These are phyloP conservation scores for Symbiodinium pilosum DNA, from an alignment of 73 alveolate species.

Conservation along the genomic window DNA sequence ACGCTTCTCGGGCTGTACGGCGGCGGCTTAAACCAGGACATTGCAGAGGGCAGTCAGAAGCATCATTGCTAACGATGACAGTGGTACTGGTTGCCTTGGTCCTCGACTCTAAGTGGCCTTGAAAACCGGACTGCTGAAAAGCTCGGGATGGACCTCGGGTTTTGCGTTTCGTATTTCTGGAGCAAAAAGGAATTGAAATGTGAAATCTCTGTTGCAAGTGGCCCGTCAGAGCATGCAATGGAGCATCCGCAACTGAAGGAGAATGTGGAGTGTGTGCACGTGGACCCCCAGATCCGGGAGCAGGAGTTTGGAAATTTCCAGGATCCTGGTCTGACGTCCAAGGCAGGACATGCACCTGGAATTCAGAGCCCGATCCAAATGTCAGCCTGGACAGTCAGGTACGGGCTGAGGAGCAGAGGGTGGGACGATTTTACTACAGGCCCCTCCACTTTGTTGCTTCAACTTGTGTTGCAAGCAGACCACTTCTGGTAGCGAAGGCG, in stretches of 20 bases:
- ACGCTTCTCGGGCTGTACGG: constrained; percentile 45
- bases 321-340: constrained; percentile 67
- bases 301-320: constrained; percentile 92
- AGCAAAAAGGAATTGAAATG: too few species aligned
- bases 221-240: too few species aligned
- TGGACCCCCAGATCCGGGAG: constrained; percentile 85
- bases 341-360: not conserved
- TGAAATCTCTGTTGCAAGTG: too few species aligned
- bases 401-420: constrained; percentile 68
- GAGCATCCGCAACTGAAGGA: too few species aligned
- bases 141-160: too few species aligned
- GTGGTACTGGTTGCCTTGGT: too few species aligned
- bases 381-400: constrained; percentile 15
- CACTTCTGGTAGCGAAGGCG: not conserved
- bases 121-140: not conserved
- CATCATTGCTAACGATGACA: too few species aligned
- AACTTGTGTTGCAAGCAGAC: not conserved
- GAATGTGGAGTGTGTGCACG: constrained; percentile 45
- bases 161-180: too few species aligned
- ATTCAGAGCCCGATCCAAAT: not conserved
- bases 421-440: constrained; percentile 90
- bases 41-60: too few species aligned
- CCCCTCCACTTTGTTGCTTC: not conserved
- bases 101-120: not conserved
- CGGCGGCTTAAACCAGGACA: constrained; percentile 54